Conservation (phyloP, 192 early-diverging fungal genomes). For the Dimargaris xerosporica region DNA sequence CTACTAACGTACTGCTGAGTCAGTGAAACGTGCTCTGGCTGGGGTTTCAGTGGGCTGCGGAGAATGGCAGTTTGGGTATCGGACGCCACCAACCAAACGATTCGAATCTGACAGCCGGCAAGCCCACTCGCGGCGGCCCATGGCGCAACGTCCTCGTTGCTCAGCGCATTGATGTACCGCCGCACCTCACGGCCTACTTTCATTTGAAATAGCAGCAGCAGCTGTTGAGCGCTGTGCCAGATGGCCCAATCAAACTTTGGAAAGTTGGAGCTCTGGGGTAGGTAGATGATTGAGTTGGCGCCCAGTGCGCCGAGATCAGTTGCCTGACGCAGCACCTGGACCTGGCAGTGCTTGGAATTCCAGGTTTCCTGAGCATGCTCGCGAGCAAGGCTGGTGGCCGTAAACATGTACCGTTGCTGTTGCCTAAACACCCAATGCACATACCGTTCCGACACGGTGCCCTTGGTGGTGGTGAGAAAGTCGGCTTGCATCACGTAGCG, state of each 20-base stretch:
- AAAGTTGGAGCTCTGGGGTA: constrained; percentile 4
- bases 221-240: neutral
- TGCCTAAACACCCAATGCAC: neutral
- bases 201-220: constrained; percentile 2
- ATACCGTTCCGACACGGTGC: constrained; percentile 6
- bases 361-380: neutral
- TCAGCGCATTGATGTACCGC: neutral
- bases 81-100: constrained; percentile 2
- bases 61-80: neutral
- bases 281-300: neutral
- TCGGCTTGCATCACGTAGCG: constrained; percentile 1
- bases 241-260: constrained; percentile 8
- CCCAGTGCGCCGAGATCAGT: neutral
- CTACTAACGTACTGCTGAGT: neutral
- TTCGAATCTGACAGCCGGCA: neutral
- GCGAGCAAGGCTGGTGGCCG: neutral
- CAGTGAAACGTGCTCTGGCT: neutral
- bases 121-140: neutral
- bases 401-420: neutral
- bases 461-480: constrained; percentile 10
- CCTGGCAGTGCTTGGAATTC: neutral
- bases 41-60: neutral
- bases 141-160: neutral
- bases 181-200: constrained; percentile 1
- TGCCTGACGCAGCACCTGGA: neutral